These are phyloP conservation scores for Rhipidocladum racemiflorum DNA, from an alignment of 176 grass and related monocot genomes.

Conservation along the genomic window DNA sequence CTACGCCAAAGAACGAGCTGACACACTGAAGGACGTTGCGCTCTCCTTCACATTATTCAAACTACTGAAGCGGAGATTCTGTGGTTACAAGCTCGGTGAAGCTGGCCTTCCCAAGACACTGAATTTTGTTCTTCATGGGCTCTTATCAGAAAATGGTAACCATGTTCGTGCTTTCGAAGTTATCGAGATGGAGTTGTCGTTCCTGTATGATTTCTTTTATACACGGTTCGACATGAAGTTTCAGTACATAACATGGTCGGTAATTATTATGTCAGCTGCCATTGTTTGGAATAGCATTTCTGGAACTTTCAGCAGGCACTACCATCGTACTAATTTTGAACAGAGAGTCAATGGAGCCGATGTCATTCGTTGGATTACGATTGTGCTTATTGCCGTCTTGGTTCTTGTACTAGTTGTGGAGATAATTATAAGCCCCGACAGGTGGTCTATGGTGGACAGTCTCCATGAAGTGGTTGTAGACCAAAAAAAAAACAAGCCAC, in stretches of 20 bases:
- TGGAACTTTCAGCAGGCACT: conserved; percentile 8
- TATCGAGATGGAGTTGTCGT: conserved; percentile 23
- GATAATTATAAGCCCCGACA: accelerated
- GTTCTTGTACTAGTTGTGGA: neutral
- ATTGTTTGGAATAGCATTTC: conserved; percentile 1
- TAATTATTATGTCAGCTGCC: neutral
- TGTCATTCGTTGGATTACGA: neutral
- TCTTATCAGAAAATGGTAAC: neutral
- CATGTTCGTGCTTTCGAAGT: neutral
- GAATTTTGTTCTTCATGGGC: conserved; percentile 1
- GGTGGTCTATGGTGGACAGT: too few relatives aligned
- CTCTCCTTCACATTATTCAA: conserved; percentile 16
- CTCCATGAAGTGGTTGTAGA: too few relatives aligned
- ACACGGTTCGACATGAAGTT: neutral
- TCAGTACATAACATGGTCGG: accelerated
- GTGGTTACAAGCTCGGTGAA: neutral
- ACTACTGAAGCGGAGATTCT: conserved; percentile 12
- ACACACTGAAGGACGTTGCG: neutral
- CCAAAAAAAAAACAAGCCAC: too few relatives aligned
- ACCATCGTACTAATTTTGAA: conserved; percentile 7
- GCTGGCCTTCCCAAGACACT: conserved; percentile 7
- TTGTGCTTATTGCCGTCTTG: neutral
- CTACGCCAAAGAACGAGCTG: neutral
- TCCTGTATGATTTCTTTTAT: conserved; percentile 31
- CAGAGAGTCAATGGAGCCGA: neutral